A percentile compares a stretch with the other conserved stretches of the same genome.
Conservation (phyloP, 192 early-diverging fungal species). For the Chytriomyces sp. region DNA sequence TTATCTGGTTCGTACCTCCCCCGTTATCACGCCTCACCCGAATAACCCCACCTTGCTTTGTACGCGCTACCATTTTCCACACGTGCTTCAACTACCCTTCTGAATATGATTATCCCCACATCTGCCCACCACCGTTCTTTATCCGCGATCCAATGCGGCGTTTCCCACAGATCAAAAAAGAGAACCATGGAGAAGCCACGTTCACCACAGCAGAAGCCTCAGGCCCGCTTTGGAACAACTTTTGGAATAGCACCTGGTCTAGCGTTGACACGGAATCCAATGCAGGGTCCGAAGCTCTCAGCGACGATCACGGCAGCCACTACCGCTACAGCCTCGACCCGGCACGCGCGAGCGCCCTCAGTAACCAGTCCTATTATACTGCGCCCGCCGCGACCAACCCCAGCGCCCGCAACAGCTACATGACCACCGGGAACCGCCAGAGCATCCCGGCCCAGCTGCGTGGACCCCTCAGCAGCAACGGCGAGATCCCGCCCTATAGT, state of each 20-base stretch:
- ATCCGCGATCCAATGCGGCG: too few species aligned
- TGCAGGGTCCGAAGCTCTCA: slow-evolving; percentile 16
- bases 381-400: not conserved
- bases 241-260: slow-evolving; percentile 45
- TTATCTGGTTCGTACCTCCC: slow-evolving; percentile 33
- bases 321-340: not conserved
- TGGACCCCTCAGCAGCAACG: too few species aligned
- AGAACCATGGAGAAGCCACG: not conserved
- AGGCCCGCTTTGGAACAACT: slow-evolving; percentile 49
- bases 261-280: slow-evolving; percentile 16
- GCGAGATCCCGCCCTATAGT: too few species aligned
- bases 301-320: not conserved
- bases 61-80: too few species aligned
- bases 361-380: not conserved
- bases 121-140: too few species aligned
- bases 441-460: slow-evolving; percentile 12
- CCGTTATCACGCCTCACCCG: not conserved
- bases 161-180: not conserved
- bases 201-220: slow-evolving; percentile 13
- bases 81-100: too few species aligned
- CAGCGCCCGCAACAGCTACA: slow-evolving; percentile 11
- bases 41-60: not conserved
- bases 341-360: not conserved
- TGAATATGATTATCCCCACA: too few species aligned
- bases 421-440: not conserved